Evolutionary conservation across 1,139 yeast species (phyloP), one percentile per base, ranked within the genome.

Genomic region (Geotrichum siamense): DNA sequence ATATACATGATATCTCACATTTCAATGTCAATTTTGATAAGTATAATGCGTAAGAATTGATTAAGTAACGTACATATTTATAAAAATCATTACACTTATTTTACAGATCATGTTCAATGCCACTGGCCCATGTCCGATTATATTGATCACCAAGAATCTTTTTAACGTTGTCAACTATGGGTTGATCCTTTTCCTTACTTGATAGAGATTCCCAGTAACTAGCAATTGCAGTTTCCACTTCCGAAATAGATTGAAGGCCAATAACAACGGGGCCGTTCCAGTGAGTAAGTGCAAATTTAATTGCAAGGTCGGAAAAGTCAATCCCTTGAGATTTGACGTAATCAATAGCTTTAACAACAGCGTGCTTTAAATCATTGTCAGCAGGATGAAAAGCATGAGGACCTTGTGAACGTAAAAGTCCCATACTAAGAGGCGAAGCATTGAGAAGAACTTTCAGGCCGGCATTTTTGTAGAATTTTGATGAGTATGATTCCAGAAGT

Each of bases 371-470:
- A n/a, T 60, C 73, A n/a, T 61, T 54, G 0, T 79, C 63, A 1
- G 86, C 94, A 0, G 96, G 96, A 58, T 89, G 97, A 71, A 87
- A 89, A 1, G 70, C 57, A 51, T 75, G 82, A 1, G 96, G 83
- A 21, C 70, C 67, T 21, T 71, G 78, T 0, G 82, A 73, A 50
- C 94, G 72, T 47, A 89, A 68, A 47, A 89, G 63, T 2, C 96
- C 84, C 97, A 89, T 89, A 48, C 91, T 78, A 51, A 89, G 69
- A 35, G 93, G 87, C 0, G 95, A 83, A 1, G 93, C 96, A 58
- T 84, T 85, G 59, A 81, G 63, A 19, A 89, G 62, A 49, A 70
- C 63, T 49, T 71, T 68, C 20, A 89, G 67, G 1, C 77, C 75
- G 22, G 84, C 76, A 1, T 75, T 76, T 1, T 54, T 47, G 41